Base-by-base conservation (phyloP, 352 stramenopile species). In the Phytophthora podocarpi region DNA sequence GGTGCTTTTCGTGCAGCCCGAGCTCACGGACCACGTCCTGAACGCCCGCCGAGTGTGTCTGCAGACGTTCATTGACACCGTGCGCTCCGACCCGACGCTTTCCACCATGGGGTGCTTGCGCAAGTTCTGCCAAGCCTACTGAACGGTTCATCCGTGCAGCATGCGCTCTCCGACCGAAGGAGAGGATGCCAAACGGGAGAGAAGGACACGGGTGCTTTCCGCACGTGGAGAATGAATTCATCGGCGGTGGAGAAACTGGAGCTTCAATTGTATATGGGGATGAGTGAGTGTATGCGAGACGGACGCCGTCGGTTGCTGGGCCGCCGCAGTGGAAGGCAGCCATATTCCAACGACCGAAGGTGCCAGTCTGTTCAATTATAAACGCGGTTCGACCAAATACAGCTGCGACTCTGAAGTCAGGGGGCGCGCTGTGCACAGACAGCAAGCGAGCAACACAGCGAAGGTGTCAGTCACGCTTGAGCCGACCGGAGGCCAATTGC, bases 81-180 rank as follows among this genome's bases (percentile, higher is more conserved):
- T 93, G 48, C 70, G 62, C 3, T 71, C 51, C 8, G 64, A 89
- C 52, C 55, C 62, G 0, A 63, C 72, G 60, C 78, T 93, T 12
- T 80, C 80, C 2, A 61, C 58, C 24, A 67, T 52, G 32, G 70
- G 77, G 23, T 66, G 74, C 5, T 72, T 91, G 62, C 85, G 85
- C 48, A 85, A 89, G 67, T 93, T 93, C 41, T 93, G 78, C 51
- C 85, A 91, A 55, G 85, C 82, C 10, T 87, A 83, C 47, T 93
- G 80, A 53, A 16, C 27, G 31, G 27, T 48, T 18, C 18, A 31
- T 18, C 47, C 11, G 23, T 13, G 26, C 23, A 40, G 2, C 9
- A 46, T 62, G 36, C n/a, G 21, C 42, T 55, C 59, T 72, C 55
- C 56, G 56, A 76, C 46, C 24, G 67, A 72, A 76, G 62, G 62